Base-by-base conservation (phyloP, 176 grass and related monocot species). In the Themeda triandra region DNA sequence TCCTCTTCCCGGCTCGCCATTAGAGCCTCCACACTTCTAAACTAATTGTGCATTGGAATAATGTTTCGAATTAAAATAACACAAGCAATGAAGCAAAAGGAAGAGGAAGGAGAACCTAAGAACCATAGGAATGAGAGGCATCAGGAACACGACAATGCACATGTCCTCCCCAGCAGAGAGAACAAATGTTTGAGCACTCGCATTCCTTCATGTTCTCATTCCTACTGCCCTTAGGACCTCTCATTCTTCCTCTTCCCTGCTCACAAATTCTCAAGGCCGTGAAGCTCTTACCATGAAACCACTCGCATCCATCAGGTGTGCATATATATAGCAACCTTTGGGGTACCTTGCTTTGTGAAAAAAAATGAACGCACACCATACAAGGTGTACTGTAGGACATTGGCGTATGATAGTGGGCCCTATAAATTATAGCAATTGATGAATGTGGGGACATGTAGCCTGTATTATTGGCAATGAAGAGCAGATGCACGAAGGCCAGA, bases 121-220 rank as follows among this genome's bases (percentile, higher is more conserved):
- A 86, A 72, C 76, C 23, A 64, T 86, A 86, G 54, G 84, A 80
- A 86, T 80, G 67, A 27, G 68, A 80, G 84, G 42, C 77, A 65
- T 66, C 68, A 86, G 68, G 68, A 80, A 80, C 17, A 21, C 58
- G 17, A 30, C n/a, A 41, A 23, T 30, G 23, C 24, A n/a, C n/a
- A n/a, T n/a, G n/a, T n/a, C n/a, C n/a, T n/a, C n/a, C n/a, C n/a
- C n/a, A n/a, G n/a, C n/a, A n/a, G n/a, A n/a, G n/a, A n/a, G n/a
- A n/a, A n/a, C 17, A 32, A 51, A 5, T 39, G 11, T 36, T 28
- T 23, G 40, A 27, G 15, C 29, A 53, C 39, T 73, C 2, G 5
- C 31, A 51, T 86, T 80, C 68, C 77, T 86, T 66, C n/a, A 66
- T 80, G 77, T 80, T 86, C 76, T 24, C 87, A 85, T 41, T 63